Evolutionary conservation across 1,139 yeast species (phyloP), one percentile per base, ranked within the genome.

Genomic region (Blastobotrys indianensis): DNA sequence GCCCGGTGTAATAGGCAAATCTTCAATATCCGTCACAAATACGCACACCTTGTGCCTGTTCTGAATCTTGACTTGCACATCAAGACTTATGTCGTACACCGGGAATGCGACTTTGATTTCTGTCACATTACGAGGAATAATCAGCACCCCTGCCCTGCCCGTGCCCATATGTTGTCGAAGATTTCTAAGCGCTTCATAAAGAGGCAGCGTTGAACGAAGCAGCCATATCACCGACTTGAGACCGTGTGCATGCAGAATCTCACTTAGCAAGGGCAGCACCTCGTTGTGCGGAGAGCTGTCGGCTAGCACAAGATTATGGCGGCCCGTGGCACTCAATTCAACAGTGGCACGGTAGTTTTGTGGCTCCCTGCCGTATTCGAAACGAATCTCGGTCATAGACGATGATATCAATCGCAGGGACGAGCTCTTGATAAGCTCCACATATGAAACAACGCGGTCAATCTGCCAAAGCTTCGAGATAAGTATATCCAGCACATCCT

Each of bases 391-490:
- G 17, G 46, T 52, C 64, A 62, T 62, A 7, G 64, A 57, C 1
- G 64, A 62, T 7, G 56, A 57, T 8, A 46, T 49, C 35, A 62
- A 45, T 13, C 54, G 56, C 34, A 62, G 52, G 1, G 52, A 46
- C 48, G 56, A 51, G 28, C 57, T 49, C 44, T 55, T 53, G 44
- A 62, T 50, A 36, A 60, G 52, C 28, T 58, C 60, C 32, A 61
- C 54, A 43, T 58, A 60, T 46, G 57, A 55, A 13, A 61, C 63
- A 42, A 61, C 61, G 9, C 59, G 54, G 36, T 62, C 64, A 40
- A 62, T 55, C 44, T 56, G 62, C 11, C 54, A 46, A 17, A 62
- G 51, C 23, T 56, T 51, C 5, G 46, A 41, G 6, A 48, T 44
- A 4, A 60, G 45, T 6, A 44, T 43, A 31, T 46, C 45, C 8